These are phyloP conservation scores for Trifolium pratense DNA, from an alignment of 306 rosid species.

Conservation along the genomic window DNA sequence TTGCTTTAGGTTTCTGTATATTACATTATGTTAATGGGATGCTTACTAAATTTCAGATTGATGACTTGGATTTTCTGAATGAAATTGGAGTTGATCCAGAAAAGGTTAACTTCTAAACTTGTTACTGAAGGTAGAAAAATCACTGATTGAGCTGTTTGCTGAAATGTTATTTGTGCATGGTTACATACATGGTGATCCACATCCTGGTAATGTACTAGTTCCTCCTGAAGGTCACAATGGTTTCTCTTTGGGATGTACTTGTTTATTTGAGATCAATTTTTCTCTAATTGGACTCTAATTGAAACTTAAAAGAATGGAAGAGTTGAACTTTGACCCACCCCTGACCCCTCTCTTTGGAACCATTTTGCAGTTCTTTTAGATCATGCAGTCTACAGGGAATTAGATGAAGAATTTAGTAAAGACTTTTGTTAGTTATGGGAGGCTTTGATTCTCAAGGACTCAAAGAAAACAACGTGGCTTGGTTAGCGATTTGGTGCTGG, in stretches of 20 bases:
- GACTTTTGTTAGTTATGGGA: constrained; percentile 91
- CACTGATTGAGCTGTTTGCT: constrained; percentile 69
- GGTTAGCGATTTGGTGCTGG: constrained; percentile 79
- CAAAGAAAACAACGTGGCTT: constrained; percentile 57
- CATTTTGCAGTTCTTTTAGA: constrained; percentile 81
- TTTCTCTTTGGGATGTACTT: constrained; percentile 68
- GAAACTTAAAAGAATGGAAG: no score
- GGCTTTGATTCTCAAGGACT: constrained; percentile 76
- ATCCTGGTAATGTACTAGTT: constrained; percentile 93
- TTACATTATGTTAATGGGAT: constrained; percentile 38
- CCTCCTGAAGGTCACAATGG: constrained; percentile 67
- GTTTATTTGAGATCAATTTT: constrained; percentile 31
- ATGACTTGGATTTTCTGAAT: constrained; percentile 72
- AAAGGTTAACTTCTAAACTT: constrained; percentile 61
- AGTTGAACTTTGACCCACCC: constrained; percentile 31
- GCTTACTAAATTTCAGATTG: constrained; percentile 67
- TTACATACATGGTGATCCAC: constrained; percentile 92
- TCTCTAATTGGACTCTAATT: constrained; percentile 21
- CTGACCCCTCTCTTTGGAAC: constrained; percentile 27
- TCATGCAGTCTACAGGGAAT: constrained; percentile 81
- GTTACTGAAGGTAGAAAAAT: constrained; percentile 69
- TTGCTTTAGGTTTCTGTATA: constrained; percentile 40
- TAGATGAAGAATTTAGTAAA: constrained; percentile 78
- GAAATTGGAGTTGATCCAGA: constrained; percentile 65
- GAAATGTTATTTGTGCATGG: constrained; percentile 97